phyloP scores from a whole-genome alignment of 768 basidiomycete genomes.

The Lenzites betulinus region DNA sequence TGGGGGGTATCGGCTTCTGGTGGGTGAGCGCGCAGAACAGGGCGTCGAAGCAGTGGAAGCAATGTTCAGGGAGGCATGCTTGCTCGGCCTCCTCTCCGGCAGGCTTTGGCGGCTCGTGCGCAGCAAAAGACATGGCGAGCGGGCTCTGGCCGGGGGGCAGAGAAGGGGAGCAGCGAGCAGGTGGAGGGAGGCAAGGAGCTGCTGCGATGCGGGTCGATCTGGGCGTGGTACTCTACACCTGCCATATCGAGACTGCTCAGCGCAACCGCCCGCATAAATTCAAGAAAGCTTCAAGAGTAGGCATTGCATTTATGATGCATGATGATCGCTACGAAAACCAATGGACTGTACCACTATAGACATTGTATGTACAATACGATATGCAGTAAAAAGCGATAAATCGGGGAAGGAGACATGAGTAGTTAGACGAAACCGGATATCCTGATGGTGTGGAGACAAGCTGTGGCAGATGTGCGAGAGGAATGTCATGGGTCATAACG shows the following conservation, averaged over 20 bases:
- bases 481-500: slow-evolving; percentile 21
- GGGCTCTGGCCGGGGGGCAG: slow-evolving; percentile 7
- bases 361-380: slow-evolving; percentile 29
- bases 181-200: background rate
- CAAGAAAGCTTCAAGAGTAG: slow-evolving; percentile 1
- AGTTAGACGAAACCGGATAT: slow-evolving; percentile 13
- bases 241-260: slow-evolving; percentile 10
- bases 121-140: slow-evolving; percentile 35
- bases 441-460: slow-evolving; percentile 5
- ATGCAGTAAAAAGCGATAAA: slow-evolving; percentile 26
- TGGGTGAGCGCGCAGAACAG: slow-evolving; percentile 74
- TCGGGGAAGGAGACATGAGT: slow-evolving; percentile 17
- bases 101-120: slow-evolving; percentile 49
- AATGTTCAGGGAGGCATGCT: slow-evolving; percentile 72
- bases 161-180: slow-evolving; percentile 8
- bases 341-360: slow-evolving; percentile 23
- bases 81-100: slow-evolving; percentile 41
- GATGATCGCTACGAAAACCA: slow-evolving; percentile 12
- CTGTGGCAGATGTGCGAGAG: slow-evolving; percentile 17
- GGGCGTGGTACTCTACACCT: slow-evolving; percentile 11
- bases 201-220: background rate
- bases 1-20: slow-evolving; percentile 56
- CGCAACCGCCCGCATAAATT: background rate
- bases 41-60: slow-evolving; percentile 80
- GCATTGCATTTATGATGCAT: slow-evolving; percentile 15